Percentiles rank a stretch among this genome's conserved stretches.
These are phyloP conservation scores for Apiosordaria backusii DNA, from an alignment of 495 filamentous ascomycete genomes.

Conservation along the genomic window DNA sequence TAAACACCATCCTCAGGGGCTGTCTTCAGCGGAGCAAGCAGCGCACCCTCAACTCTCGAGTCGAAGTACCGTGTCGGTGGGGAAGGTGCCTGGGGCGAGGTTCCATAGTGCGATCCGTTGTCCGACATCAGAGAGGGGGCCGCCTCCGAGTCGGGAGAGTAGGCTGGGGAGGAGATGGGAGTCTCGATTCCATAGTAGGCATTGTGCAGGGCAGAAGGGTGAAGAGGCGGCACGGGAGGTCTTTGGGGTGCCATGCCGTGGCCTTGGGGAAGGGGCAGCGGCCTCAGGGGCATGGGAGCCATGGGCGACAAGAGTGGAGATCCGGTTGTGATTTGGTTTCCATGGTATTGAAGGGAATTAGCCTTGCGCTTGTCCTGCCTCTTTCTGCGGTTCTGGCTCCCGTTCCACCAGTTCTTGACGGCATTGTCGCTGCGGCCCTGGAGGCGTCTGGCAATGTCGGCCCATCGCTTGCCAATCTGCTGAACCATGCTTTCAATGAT, in stretches of 20 bases:
- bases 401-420: slow-evolving; percentile 99
- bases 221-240: slow-evolving; percentile 18
- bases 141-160: slow-evolving; percentile 26
- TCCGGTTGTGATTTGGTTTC: not conserved
- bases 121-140: slow-evolving; percentile 31
- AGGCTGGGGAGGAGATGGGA: slow-evolving; percentile 22
- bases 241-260: not conserved
- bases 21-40: not conserved
- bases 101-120: slow-evolving; percentile 22
- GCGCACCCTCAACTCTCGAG: not conserved
- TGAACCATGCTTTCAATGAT: slow-evolving; percentile 76
- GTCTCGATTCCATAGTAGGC: slow-evolving; percentile 16
- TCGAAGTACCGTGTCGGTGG: slow-evolving; percentile 1
- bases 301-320: slow-evolving; percentile 2
- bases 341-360: not conserved
- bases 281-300: slow-evolving; percentile 9
- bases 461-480: slow-evolving; percentile 89
- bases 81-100: not conserved
- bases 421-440: slow-evolving; percentile 93
- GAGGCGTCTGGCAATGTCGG: slow-evolving; percentile 84
- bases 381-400: slow-evolving; percentile 76
- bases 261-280: not conserved
- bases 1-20: not conserved
- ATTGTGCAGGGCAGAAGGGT: slow-evolving; percentile 24
- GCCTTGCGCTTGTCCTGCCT: slow-evolving; percentile 26